phyloP scores from a whole-genome alignment of 2,329 filamentous ascomycete genomes.

The Scolecobasidium constrictum region DNA sequence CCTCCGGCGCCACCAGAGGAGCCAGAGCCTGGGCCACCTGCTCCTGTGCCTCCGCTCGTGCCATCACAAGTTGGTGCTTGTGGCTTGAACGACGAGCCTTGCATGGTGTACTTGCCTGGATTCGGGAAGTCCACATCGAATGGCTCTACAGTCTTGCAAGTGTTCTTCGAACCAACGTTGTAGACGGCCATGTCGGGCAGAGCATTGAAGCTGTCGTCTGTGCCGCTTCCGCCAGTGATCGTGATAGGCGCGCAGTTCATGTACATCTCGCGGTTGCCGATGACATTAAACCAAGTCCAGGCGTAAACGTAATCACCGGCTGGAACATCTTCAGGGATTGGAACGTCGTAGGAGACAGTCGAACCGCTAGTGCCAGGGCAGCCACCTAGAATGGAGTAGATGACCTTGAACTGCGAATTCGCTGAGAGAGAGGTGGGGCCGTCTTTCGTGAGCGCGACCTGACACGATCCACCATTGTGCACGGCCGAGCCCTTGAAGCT shows the following conservation, averaged over 20 bases:
- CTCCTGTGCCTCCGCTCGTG: not conserved
- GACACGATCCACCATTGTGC: constrained; percentile 92
- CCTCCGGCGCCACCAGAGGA: not conserved
- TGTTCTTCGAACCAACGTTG: constrained; percentile 46
- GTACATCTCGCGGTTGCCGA: constrained; percentile 94
- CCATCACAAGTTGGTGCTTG: constrained; percentile 18
- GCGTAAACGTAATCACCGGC: constrained; percentile 66
- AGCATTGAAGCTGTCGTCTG: constrained; percentile 36
- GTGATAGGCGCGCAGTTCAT: constrained; percentile 84
- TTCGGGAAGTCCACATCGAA: constrained; percentile 57
- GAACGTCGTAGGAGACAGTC: constrained; percentile 46
- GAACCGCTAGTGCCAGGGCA: constrained; percentile 62
- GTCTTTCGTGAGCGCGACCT: constrained; percentile 80
- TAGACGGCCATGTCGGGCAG: constrained; percentile 69
- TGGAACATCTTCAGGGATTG: constrained; percentile 56
- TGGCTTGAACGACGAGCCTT: constrained; percentile 18
- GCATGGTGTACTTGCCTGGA: constrained; percentile 47
- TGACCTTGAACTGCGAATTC: constrained; percentile 68
- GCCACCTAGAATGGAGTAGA: constrained; percentile 77
- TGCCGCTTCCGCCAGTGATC: constrained; percentile 44
- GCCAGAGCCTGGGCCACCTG: constrained; percentile 3
- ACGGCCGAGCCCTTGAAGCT: constrained; percentile 53
- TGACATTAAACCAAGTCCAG: constrained; percentile 90
- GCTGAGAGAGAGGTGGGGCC: constrained; percentile 36
- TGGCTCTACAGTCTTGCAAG: constrained; percentile 44